A percentile compares a stretch with the other conserved stretches of the same genome.
Conservation (phyloP, 345 rosid species). For the Sisymbrium altissimum region DNA sequence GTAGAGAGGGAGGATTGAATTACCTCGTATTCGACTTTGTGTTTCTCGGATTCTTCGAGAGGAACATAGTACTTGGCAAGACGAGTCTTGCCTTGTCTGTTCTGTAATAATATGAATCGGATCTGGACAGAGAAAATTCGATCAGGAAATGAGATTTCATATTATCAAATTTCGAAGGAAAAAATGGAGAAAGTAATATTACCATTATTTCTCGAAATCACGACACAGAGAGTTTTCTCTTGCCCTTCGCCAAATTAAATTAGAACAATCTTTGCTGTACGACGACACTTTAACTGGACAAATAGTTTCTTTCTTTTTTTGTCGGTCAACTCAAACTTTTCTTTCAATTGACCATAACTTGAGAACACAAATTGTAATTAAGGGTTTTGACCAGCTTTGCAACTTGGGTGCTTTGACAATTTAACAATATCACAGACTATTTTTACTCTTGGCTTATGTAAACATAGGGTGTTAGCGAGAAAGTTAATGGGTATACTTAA, state of each 20-base stretch:
- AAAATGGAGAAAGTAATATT: background rate
- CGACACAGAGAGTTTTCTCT: background rate
- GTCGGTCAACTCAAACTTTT: too few species aligned
- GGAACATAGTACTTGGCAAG: conserved; percentile 97
- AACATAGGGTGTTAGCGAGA: too few species aligned
- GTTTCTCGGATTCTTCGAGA: conserved; percentile 95
- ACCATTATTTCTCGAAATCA: background rate
- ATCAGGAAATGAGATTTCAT: conserved; percentile 1
- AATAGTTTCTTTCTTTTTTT: too few species aligned
- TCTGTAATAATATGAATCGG: conserved; percentile 94
- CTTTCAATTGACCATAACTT: too few species aligned
- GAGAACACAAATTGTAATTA: too few species aligned
- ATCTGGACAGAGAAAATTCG: conserved; percentile 44
- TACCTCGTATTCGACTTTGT: conserved; percentile 97
- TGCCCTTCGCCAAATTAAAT: background rate
- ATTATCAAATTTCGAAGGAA: background rate
- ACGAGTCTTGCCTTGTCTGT: conserved; percentile 98
- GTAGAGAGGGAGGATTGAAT: background rate
- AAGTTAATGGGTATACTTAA: too few species aligned
- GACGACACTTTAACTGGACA: too few species aligned
- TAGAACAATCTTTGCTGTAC: too few species aligned
- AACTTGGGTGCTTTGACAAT: too few species aligned
- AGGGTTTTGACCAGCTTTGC: too few species aligned
- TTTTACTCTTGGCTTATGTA: too few species aligned
- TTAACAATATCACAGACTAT: too few species aligned